Conservation (phyloP, 139 green algal species). For the Coelastrella sp. region DNA sequence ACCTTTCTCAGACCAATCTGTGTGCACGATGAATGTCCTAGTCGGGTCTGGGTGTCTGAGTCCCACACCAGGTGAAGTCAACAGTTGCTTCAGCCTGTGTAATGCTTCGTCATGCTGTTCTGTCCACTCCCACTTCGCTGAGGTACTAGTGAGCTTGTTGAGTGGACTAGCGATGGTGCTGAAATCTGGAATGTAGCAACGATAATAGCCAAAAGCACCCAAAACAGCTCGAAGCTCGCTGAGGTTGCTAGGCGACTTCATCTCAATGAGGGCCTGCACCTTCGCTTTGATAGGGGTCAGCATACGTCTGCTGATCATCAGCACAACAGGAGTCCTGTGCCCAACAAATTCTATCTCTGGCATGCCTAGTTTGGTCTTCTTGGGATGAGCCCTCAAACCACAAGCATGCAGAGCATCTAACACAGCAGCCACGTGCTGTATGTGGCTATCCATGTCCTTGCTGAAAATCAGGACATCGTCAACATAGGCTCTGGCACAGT, state of each 20-base stretch:
- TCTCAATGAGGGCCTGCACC: slow-evolving; percentile 40
- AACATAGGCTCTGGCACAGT: slow-evolving; percentile 33
- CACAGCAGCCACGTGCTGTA: slow-evolving; percentile 13
- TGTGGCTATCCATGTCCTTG: slow-evolving; percentile 17
- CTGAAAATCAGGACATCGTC: slow-evolving; percentile 44
- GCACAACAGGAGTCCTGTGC: too few species aligned
- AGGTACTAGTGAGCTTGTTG: neutral
- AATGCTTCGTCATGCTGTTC: slow-evolving; percentile 10
- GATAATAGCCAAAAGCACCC: neutral
- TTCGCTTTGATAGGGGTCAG: slow-evolving; percentile 48
- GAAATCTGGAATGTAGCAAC: slow-evolving; percentile 8
- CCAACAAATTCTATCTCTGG: slow-evolving; percentile 52
- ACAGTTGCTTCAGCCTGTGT: slow-evolving; percentile 20
- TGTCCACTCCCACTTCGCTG: neutral
- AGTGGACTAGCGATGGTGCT: neutral
- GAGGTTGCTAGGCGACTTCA: slow-evolving; percentile 30
- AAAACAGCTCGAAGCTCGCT: neutral
- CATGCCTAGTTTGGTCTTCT: slow-evolving; percentile 27
- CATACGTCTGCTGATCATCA: slow-evolving; percentile 38
- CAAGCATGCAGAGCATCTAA: neutral
- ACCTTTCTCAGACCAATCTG: slow-evolving; percentile 35
- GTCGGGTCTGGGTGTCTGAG: neutral
- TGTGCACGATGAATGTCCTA: slow-evolving; percentile 41
- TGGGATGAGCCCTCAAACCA: slow-evolving; percentile 37
- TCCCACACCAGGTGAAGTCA: slow-evolving; percentile 2